Evolutionary conservation across 2,329 filamentous ascomycete genomes (phyloP), one percentile per base, ranked within the genome.

Genomic region (Epichloe gansuensis): DNA sequence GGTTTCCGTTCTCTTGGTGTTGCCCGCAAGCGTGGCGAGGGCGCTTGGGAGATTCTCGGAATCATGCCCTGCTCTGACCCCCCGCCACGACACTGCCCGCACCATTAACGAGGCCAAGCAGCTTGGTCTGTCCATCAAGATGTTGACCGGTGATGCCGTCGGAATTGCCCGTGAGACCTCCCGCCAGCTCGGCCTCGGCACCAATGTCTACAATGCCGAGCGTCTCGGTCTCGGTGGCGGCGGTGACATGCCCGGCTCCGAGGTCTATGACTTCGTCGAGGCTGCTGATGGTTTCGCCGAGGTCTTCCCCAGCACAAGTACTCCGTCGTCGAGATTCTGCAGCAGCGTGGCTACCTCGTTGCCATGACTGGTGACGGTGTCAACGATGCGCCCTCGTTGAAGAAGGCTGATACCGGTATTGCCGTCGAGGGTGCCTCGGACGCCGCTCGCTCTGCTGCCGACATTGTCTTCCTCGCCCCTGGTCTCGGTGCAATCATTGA

Each of bases 321-420:
- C 75, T 88, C 89, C 59, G 88, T 93, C 69, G 89, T 95, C 62
- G 88, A 94, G 72, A 94, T 94, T 65, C 81, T 95, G 49, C 89
- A 95, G 74, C 86, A 91, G 75, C 87, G 89, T 81, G 89, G 89
- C 60, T 91, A 94, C 72, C 81, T 95, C 42, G 89, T 94, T 72
- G 90, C 89, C 68, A 95, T 95, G 90, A 95, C 89, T 72, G 89
- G 89, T 77, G 90, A 95, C 62, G 89, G 89, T 80, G 89, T 95
- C 74, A 95, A 95, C 73, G 89, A 95, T 71, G 89, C 89, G 59
- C 88, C 89, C 58, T 94, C 88, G 34, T 76, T 95, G 66, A 94
- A 95, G 77, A 94, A 91, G 77, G 89, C 89, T n/a, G 88, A 95
- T 73, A 94, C 88, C 63, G 90, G 90, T 78, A 95, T 95, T 74